phyloP scores from a whole-genome alignment of 2,329 filamentous ascomycete genomes.

The Colletotrichum sp. region DNA sequence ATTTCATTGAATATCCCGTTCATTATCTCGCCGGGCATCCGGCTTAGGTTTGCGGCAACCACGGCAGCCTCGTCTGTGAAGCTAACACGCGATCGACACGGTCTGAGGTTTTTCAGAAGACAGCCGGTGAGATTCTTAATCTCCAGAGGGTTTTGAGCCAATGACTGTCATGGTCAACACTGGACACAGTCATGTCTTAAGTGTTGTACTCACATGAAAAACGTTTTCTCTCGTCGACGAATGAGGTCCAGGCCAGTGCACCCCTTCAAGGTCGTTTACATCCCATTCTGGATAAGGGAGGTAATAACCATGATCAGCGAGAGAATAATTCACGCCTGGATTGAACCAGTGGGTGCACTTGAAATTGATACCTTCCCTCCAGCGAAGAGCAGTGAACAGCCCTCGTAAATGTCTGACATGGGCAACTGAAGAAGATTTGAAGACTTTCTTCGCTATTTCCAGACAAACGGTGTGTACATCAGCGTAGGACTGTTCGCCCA shows the following conservation, averaged over 20 bases:
- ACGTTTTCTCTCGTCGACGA: background rate
- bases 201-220: background rate
- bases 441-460: background rate
- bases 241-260: background rate
- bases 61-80: background rate
- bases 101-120: background rate
- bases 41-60: background rate
- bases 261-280: background rate
- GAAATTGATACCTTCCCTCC: background rate
- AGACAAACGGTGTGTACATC: background rate
- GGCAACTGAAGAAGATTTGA: background rate
- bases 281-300: background rate
- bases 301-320: background rate
- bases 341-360: background rate
- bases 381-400: background rate
- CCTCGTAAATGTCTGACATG: background rate
- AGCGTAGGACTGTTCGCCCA: background rate
- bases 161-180: background rate
- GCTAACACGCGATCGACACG: background rate
- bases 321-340: background rate
- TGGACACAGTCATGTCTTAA: fast-evolving
- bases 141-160: background rate
- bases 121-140: background rate
- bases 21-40: background rate
- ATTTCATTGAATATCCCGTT: background rate